Evolutionary conservation across 192 early-diverging fungal genomes (phyloP), one percentile per base, ranked within the genome.

Genomic region (Coemansia sp.): DNA sequence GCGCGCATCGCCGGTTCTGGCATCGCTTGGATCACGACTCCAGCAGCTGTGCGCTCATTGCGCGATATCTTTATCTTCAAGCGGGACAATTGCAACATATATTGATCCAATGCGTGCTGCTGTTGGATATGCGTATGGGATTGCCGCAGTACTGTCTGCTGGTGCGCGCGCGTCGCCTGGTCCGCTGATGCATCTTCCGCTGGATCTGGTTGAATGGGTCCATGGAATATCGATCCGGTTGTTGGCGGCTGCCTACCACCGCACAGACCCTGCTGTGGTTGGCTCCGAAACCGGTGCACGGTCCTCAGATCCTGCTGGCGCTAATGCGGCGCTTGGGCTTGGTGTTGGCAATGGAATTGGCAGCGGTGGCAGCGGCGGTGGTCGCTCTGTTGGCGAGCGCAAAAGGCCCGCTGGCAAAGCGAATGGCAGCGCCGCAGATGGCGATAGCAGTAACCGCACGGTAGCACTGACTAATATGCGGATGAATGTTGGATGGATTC

Each of bases 151-250:
- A 4, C 85, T 95, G 6, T 54, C 37, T 54, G 48, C 15, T 19
- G 39, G 41, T 19, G 41, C 19, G 10, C 13, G 41, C 8, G 43
- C 86, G 39, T 87, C 90, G 7, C 82, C 52, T 41, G 55, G 18
- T 36, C 22, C 42, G 0, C 26, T 46, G 32, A 51, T 76, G 60
- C 22, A 41, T 2, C 55, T 77, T 6, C 91, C 94, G 0, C 91
- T 93, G 68, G 96, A 95, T 41, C 72, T 90, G 48, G 83, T 87
- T 37, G 91, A 92, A 19, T 87, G 90, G 67, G 87, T 94, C 11
- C 93, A 94, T 60, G 85, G 89, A 1, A 75, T 97, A 8, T 85
- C 92, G 10, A 87, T 83, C 13, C 90, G 93, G 63, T 67, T 97
- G 21, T 77, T 97, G 18, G 88, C 91, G 62, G 77, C 75, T 42